phyloP scores from a whole-genome alignment of 2,329 filamentous ascomycete genomes.

The Trichoderma cornu-damae region DNA sequence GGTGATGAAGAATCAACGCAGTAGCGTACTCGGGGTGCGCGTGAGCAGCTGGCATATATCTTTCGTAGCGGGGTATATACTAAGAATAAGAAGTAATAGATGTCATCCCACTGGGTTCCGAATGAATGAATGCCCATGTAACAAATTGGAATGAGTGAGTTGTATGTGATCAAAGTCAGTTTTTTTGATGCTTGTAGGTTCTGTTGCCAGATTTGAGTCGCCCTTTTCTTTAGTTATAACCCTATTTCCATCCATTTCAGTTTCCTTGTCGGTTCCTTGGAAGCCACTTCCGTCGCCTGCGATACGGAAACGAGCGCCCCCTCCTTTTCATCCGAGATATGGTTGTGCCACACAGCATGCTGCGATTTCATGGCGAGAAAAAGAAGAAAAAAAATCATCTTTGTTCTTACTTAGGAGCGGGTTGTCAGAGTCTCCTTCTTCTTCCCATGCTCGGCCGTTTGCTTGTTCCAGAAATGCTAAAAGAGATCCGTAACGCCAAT shows the following conservation, averaged over 20 bases:
- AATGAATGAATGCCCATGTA: not conserved
- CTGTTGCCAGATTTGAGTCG: slow-evolving; percentile 33
- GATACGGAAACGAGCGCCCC: not conserved
- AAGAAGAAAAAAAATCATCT: no score
- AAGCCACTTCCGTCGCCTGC: not conserved
- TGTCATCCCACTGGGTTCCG: not conserved
- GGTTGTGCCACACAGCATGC: not conserved
- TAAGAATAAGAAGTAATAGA: not conserved
- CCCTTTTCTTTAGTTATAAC: slow-evolving; percentile 21
- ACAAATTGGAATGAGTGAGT: not conserved
- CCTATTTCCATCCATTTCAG: slow-evolving; percentile 9
- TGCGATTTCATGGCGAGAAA: not conserved
- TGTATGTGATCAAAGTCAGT: slow-evolving; percentile 1
- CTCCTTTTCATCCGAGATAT: not conserved
- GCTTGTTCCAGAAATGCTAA: slow-evolving; percentile 14
- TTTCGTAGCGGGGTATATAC: slow-evolving; percentile 2
- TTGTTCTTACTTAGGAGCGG: not conserved
- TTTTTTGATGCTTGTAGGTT: slow-evolving; percentile 27
- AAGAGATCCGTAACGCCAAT: slow-evolving; percentile 20
- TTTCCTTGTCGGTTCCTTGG: not conserved
- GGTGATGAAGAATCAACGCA: not conserved
- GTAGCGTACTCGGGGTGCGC: not conserved
- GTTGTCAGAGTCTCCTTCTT: not conserved
- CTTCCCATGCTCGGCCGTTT: not conserved
- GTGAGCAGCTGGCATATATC: slow-evolving; percentile 9